Base-by-base conservation (phyloP, 2,329 filamentous ascomycete species). In the Akanthomyces muscarius region DNA sequence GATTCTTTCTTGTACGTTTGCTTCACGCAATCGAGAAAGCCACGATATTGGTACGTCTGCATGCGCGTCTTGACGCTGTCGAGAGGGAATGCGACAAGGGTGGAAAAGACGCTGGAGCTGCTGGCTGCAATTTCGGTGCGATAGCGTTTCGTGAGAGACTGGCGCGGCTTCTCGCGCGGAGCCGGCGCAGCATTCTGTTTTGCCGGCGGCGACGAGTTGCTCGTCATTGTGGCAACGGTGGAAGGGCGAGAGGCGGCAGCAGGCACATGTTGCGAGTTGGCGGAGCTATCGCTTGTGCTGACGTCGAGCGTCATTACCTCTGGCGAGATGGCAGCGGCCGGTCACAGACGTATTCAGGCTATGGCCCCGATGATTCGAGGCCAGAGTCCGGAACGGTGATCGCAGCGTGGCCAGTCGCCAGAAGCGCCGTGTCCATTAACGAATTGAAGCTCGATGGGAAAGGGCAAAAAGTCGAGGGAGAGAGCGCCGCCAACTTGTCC, bases 51-150 rank as follows among this genome's bases (percentile, higher is more conserved):
- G 76, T 95, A 94, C 68, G 89, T 90, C 79, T 96, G 91, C 86
- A 95, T 91, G 71, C 91, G 89, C 62, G 90, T 93, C 81, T 96
- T 96, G 73, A 94, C 89, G 70, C 91, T 94, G 75, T 96, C 91
- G 68, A 96, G 85, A 25, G 91, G 91, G 72, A 94, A 96, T n/a
- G 91, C 89, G 67, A 84, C 82, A 71, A 92, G 83, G 48, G 91
- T 95, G 44, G 89, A 92, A 63, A 94, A 81, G 67, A 93, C 82
- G 75, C 89, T 93, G 72, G 89, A 90, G 45, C 86, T 81, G 75
- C 88, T 90, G 51, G 91, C 91, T 65, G 90, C 86, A 68, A 95
- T 86, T 77, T 94, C 89, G 55, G 89, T 93, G 67, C 90, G 85
- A 76, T 95, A 94, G 68, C 83, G 84, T 78, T 91, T 92, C 71